phyloP scores from a whole-genome alignment of 257 asterid genomes.

The Galeopsis tetrahit region DNA sequence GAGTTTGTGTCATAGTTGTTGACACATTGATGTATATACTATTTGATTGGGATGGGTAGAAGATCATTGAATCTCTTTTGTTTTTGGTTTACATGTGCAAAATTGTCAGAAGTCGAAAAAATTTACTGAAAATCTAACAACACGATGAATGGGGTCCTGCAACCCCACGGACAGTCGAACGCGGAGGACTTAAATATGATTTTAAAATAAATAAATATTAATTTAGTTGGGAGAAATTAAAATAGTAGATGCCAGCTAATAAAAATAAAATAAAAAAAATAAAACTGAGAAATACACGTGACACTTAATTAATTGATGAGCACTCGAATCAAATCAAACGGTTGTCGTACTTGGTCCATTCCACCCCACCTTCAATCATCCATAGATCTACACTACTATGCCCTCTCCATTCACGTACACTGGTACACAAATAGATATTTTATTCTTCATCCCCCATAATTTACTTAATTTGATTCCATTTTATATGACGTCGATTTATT shows the following conservation, averaged over 20 bases:
- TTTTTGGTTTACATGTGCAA: not conserved
- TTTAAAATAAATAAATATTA: not conserved
- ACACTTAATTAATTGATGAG: slow-evolving; percentile 33
- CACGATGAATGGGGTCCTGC: slow-evolving; percentile 1
- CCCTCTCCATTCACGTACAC: not conserved
- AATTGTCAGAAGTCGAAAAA: not conserved
- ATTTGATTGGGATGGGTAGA: not conserved
- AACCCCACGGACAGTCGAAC: slow-evolving; percentile 18
- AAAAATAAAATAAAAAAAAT: not conserved
- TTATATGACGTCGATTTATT: too few relatives aligned
- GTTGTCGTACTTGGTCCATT: slow-evolving; percentile 31
- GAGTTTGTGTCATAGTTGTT: too few relatives aligned
- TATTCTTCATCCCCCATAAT: not conserved
- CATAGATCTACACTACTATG: not conserved
- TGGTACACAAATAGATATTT: not conserved
- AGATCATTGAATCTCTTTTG: not conserved
- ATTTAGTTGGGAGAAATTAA: not conserved
- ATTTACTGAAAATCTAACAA: not conserved
- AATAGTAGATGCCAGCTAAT: slow-evolving; percentile 41
- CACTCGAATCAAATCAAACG: slow-evolving; percentile 51
- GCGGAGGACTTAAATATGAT: not conserved
- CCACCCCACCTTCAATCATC: slow-evolving; percentile 31
- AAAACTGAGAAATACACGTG: slow-evolving; percentile 49
- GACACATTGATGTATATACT: not conserved
- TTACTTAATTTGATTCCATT: too few relatives aligned